Conservation (phyloP, 2,329 filamentous ascomycete genomes). For the Cucurbitaria berberidis region DNA sequence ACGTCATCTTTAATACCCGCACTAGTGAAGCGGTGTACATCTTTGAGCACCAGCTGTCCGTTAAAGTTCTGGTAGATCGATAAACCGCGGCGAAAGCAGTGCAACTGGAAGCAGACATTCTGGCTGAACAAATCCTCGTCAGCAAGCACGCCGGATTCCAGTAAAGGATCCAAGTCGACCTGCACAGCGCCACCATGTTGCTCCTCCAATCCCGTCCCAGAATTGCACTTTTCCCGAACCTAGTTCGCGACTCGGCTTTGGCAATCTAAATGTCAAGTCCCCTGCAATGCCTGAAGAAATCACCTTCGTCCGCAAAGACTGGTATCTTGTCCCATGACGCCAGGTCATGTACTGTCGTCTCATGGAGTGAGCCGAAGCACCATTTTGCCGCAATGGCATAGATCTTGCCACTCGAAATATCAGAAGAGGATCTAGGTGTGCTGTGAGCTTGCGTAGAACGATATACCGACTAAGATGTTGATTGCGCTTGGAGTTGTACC, state of each 20-base stretch:
- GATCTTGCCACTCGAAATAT: slow-evolving; percentile 24
- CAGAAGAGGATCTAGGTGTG: slow-evolving; percentile 44
- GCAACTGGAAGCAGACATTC: slow-evolving; percentile 45
- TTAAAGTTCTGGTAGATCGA: slow-evolving; percentile 41
- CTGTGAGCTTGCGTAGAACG: slow-evolving; percentile 40
- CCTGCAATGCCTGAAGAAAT: slow-evolving; percentile 24
- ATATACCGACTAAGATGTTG: slow-evolving; percentile 44
- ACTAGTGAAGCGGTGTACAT: slow-evolving; percentile 20
- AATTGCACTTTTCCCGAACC: slow-evolving; percentile 14
- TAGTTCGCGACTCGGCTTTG: slow-evolving; percentile 20
- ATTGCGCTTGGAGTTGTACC: slow-evolving; percentile 22
- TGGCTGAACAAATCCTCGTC: slow-evolving; percentile 33
- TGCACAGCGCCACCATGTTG: slow-evolving; percentile 11
- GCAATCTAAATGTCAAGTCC: slow-evolving; percentile 20
- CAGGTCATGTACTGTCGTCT: slow-evolving; percentile 22
- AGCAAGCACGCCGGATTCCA: slow-evolving; percentile 21
- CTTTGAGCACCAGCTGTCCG: slow-evolving; percentile 26
- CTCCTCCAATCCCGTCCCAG: slow-evolving; percentile 34
- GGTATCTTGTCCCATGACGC: slow-evolving; percentile 28
- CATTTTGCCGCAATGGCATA: slow-evolving; percentile 42
- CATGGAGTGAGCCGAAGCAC: slow-evolving; percentile 31
- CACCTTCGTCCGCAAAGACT: slow-evolving; percentile 21
- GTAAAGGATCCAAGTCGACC: slow-evolving; percentile 33
- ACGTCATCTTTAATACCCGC: slow-evolving; percentile 4
- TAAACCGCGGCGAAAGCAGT: slow-evolving; percentile 20